Evolutionary conservation across 2,329 filamentous ascomycete genomes (phyloP), one percentile per base, ranked within the genome.

Genomic region (Claviceps sp.): DNA sequence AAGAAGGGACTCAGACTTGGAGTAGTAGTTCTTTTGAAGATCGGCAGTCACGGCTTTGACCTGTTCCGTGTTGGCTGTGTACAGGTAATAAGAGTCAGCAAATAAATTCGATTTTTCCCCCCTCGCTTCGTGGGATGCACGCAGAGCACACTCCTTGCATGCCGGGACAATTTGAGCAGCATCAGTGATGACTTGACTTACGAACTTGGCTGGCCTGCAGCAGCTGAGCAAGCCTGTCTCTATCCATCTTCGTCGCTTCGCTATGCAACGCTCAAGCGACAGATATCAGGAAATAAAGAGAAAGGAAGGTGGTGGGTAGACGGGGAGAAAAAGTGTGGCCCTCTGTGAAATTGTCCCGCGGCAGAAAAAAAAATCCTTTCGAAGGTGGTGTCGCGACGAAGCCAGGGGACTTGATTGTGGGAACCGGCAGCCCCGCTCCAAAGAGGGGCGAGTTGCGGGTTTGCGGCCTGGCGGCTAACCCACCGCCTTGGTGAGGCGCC

Each of bases 11-110:
- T 89, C 81, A 41, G 91, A 85, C 60, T 88, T 81, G 62, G 82
- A 84, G 75, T 95, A 97, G 76, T 88, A 97, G 71, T 86, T 87
- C 70, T 94, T 93, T 71, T 95, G 90, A 55, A 97, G 81, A 62
- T 89, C 83, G 54, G 86, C 82, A 18, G 91, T 98, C 57, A 90
- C 88, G 59, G 86, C 82, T 79, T 96, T 94, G 69, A 95, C 84
- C 70, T 84, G 82, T 61, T 87, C 82, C 59, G 89, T 95, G 71
- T 95, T 85, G 65, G 93, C 89, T 95, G 64, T 40, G 61, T 50
- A 58, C 53, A 56, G 60, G 47, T 57, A 60, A 46, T 56, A 55
- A 55, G 46, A 56, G 67, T 73, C 58, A 75, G 68, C 22, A 14
- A 24, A 43, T 5, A 22, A 11, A 9, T n/a, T 26, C 7, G 13